These are phyloP conservation scores for Hirsutella minnesotensis DNA, from an alignment of 2,329 filamentous ascomycete species.

Conservation along the genomic window DNA sequence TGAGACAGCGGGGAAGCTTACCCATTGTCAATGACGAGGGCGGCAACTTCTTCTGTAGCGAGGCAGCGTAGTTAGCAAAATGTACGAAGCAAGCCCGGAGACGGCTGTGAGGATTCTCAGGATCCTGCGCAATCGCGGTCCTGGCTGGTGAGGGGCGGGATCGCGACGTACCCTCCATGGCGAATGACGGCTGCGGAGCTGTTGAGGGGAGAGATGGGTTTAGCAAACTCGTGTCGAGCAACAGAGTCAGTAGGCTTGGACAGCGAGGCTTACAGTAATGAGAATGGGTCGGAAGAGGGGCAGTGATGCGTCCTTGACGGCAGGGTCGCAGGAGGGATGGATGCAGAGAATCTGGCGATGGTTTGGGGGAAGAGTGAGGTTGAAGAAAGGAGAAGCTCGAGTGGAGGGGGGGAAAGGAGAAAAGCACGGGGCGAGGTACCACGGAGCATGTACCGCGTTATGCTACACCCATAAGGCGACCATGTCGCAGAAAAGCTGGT, in stretches of 20 bases:
- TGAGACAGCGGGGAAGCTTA: conserved; percentile 51
- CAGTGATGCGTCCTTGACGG: conserved; percentile 5
- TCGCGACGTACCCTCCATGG: conserved; percentile 41
- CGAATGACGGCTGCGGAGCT: conserved; percentile 30
- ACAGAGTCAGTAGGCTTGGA: neutral
- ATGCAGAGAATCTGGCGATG: conserved; percentile 7
- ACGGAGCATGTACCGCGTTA: neutral
- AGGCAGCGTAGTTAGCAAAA: conserved; percentile 29
- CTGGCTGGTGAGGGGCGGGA: conserved; percentile 1
- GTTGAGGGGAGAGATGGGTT: conserved; percentile 8
- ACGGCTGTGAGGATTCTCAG: neutral
- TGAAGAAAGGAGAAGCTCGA: conserved; percentile 18
- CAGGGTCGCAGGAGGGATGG: conserved; percentile 9
- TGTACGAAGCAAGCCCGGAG: conserved; percentile 4
- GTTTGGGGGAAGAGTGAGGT: conserved; percentile 11
- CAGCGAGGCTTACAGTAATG: conserved; percentile 2
- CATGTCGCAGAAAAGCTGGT: no score
- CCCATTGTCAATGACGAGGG: conserved; percentile 99
- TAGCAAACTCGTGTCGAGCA: conserved; percentile 10
- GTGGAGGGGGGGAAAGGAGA: conserved; percentile 20
- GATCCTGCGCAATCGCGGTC: neutral
- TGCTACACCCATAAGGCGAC: no score
- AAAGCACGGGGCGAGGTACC: conserved; percentile 5
- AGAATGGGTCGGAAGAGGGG: conserved; percentile 5
- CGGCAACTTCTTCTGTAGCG: conserved; percentile 92